These are phyloP conservation scores for Heimioporus retisporus DNA, from an alignment of 1,284 basidiomycete species.

Conservation along the genomic window DNA sequence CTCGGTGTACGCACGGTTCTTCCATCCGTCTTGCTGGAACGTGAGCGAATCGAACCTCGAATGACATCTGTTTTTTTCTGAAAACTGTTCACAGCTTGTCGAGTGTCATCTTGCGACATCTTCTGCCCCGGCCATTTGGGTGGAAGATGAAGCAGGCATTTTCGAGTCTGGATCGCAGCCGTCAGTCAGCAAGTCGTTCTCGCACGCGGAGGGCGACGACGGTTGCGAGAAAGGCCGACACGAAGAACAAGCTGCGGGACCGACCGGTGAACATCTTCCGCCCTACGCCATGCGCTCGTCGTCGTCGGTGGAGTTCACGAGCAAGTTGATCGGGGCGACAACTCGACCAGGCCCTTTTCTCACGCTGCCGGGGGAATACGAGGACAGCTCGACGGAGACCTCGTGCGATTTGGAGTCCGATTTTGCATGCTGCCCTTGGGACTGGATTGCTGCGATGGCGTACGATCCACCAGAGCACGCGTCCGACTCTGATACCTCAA, in stretches of 20 bases:
- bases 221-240: background rate
- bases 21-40: constrained; percentile 8
- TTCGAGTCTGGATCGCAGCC: background rate
- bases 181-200: constrained; percentile 4
- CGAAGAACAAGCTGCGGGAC: background rate
- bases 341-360: background rate
- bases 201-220: constrained; percentile 1
- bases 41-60: background rate
- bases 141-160: constrained; percentile 1
- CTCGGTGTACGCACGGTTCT: constrained; percentile 7
- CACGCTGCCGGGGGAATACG: background rate
- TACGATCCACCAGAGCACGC: background rate
- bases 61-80: background rate
- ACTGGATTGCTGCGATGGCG: background rate
- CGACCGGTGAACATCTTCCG: background rate
- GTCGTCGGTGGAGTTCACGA: background rate
- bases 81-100: background rate
- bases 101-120: constrained; percentile 6
- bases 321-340: constrained; percentile 1
- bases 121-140: constrained; percentile 5
- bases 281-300: constrained; percentile 1
- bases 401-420: background rate
- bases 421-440: background rate
- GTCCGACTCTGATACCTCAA: background rate
- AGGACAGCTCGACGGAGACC: background rate